Conservation (phyloP, 768 basidiomycete genomes). For the Agaricus blazei region DNA sequence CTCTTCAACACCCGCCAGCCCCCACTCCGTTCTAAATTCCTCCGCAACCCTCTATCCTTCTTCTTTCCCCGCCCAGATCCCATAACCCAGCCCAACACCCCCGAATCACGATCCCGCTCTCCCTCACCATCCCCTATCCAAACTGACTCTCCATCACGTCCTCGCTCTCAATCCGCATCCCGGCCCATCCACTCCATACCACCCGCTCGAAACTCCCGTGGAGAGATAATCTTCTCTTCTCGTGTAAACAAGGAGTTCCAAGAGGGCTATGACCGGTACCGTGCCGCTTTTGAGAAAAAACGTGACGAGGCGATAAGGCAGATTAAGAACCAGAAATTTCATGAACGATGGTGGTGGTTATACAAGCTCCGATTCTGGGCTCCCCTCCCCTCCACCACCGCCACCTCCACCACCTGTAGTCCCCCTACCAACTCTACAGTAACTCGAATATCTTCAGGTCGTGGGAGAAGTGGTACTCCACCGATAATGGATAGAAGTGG, state of each 20-base stretch:
- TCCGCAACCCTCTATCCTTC: constrained; percentile 51
- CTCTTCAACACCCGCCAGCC: constrained; percentile 90
- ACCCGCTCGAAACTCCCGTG: constrained; percentile 83
- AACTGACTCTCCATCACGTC: constrained; percentile 20
- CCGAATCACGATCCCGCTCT: constrained; percentile 27
- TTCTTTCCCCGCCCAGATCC: constrained; percentile 45
- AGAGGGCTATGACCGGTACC: constrained; percentile 90
- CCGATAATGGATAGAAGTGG: constrained; percentile 23
- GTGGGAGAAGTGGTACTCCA: constrained; percentile 30
- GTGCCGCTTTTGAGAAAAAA: constrained; percentile 78
- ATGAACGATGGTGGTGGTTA: constrained; percentile 27
- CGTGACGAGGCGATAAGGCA: constrained; percentile 57
- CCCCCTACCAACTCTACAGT: not conserved
- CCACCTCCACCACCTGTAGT: constrained; percentile 1
- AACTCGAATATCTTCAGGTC: constrained; percentile 15
- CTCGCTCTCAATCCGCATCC: constrained; percentile 34
- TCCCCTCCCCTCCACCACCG: constrained; percentile 14
- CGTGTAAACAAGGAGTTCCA: constrained; percentile 78
- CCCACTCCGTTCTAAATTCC: constrained; percentile 57
- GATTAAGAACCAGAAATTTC: constrained; percentile 16
- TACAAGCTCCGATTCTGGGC: constrained; percentile 20
- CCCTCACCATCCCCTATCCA: constrained; percentile 32
- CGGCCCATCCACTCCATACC: constrained; percentile 78
- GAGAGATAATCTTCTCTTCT: constrained; percentile 94
- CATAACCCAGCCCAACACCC: constrained; percentile 8